Percentiles rank a stretch among this genome's conserved stretches.
Evolutionary conservation across 1,284 basidiomycete species (phyloP).

Genomic region (Tremellales sp.): DNA sequence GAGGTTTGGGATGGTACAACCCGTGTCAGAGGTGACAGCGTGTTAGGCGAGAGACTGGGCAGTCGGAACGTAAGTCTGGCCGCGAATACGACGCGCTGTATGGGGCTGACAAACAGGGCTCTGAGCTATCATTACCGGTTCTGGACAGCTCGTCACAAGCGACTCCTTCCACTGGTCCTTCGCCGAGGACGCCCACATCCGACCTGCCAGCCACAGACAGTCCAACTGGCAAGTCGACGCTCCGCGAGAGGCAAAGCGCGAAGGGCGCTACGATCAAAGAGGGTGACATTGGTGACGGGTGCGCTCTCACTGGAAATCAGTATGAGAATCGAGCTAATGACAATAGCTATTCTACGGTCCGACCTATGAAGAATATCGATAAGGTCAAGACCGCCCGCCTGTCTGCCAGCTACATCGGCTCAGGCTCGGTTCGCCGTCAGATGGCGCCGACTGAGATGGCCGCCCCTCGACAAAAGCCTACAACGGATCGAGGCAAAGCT

Average conservation of each 20-base stretch:
- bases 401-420: constrained; percentile 74
- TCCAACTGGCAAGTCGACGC: constrained; percentile 28
- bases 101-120: constrained; percentile 12
- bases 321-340: neutral
- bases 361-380: constrained; percentile 88
- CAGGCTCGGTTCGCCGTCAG: constrained; percentile 19
- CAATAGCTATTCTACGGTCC: constrained; percentile 73
- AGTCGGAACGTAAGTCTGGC: constrained; percentile 2
- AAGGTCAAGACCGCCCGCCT: constrained; percentile 68
- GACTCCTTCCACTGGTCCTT: constrained; percentile 13
- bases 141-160: constrained; percentile 20
- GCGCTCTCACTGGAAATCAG: constrained; percentile 8
- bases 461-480: neutral
- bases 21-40: neutral
- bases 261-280: constrained; percentile 71
- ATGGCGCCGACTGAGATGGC: neutral
- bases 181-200: constrained; percentile 23
- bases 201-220: neutral
- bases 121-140: constrained; percentile 27
- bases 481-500: constrained; percentile 60
- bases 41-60: constrained; percentile 5
- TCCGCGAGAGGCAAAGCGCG: constrained; percentile 63
- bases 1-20: constrained; percentile 20
- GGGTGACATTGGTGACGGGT: constrained; percentile 75
- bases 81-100: neutral